Percentiles rank a stretch among this genome's conserved stretches.
Conservation (phyloP, 805 yeast genomes). For the Saturnispora sekii region DNA sequence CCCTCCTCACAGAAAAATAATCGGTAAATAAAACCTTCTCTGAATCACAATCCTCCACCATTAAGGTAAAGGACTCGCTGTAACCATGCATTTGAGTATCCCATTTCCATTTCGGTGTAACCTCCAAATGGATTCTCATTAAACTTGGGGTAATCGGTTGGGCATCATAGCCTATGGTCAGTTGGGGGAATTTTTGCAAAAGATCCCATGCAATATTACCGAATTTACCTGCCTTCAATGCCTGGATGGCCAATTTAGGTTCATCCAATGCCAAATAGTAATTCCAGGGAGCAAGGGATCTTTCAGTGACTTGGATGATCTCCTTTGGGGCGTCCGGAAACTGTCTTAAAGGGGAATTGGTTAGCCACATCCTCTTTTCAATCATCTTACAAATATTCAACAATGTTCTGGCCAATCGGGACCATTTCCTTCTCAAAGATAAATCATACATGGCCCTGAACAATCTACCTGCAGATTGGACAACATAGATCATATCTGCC, state of each 20-base stretch:
- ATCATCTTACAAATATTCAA: conserved; percentile 71
- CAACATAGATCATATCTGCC: conserved; percentile 88
- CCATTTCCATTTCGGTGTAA: conserved; percentile 75
- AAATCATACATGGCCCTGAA: conserved; percentile 81
- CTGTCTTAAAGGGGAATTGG: conserved; percentile 81
- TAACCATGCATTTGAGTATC: conserved; percentile 51
- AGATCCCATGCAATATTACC: conserved; percentile 53
- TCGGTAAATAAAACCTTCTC: conserved; percentile 59
- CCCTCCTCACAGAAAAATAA: conserved; percentile 39
- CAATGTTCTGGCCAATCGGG: conserved; percentile 45
- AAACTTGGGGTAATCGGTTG: conserved; percentile 74
- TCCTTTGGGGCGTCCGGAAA: conserved; percentile 63
- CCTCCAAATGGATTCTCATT: conserved; percentile 54
- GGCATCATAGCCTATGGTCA: conserved; percentile 47
- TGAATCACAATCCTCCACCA: conserved; percentile 81
- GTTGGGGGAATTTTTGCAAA: conserved; percentile 63
- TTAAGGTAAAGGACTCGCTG: conserved; percentile 54
- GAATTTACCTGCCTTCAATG: conserved; percentile 58
- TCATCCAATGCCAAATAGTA: conserved; percentile 58
- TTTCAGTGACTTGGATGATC: conserved; percentile 64
- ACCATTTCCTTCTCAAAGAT: conserved; percentile 61
- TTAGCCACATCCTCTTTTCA: conserved; percentile 73
- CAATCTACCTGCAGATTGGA: conserved; percentile 87
- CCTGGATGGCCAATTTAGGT: conserved; percentile 72
- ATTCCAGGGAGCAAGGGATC: conserved; percentile 74